These are phyloP conservation scores for Ophiostoma pallidulum DNA, from an alignment of 2,329 filamentous ascomycete species.

Conservation along the genomic window DNA sequence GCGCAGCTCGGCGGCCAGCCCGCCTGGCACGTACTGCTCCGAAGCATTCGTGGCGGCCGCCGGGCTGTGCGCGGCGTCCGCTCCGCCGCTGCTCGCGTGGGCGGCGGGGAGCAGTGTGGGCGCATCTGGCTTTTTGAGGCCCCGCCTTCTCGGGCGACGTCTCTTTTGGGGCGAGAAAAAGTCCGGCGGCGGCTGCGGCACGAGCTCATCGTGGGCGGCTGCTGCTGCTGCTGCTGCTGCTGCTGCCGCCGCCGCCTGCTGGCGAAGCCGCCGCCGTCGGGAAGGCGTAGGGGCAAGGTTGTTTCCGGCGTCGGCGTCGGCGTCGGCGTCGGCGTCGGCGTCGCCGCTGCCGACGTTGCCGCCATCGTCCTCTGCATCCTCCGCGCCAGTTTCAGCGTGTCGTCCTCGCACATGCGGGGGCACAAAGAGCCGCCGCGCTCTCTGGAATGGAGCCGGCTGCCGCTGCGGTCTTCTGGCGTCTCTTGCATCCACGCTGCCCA, in stretches of 20 bases:
- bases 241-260: too few relatives aligned
- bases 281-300: too few relatives aligned
- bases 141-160: background rate
- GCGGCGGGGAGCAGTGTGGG: too few relatives aligned
- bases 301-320: background rate
- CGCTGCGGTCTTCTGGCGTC: background rate
- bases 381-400: too few relatives aligned
- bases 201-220: too few relatives aligned
- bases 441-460: background rate
- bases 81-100: too few relatives aligned
- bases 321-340: background rate
- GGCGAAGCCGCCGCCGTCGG: too few relatives aligned
- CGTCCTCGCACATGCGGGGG: too few relatives aligned
- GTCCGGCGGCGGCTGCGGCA: conserved; percentile 10
- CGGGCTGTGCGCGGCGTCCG: too few relatives aligned
- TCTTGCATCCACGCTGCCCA: too few relatives aligned
- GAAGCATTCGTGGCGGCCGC: background rate
- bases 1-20: conserved; percentile 32
- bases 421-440: conserved; percentile 6
- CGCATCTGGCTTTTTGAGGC: too few relatives aligned
- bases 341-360: background rate
- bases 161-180: conserved; percentile 19
- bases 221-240: too few relatives aligned
- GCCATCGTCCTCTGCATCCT: background rate
- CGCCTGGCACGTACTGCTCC: conserved; percentile 27